Base-by-base conservation (phyloP, 257 asterid species). In the Anisodus tanguticus region DNA sequence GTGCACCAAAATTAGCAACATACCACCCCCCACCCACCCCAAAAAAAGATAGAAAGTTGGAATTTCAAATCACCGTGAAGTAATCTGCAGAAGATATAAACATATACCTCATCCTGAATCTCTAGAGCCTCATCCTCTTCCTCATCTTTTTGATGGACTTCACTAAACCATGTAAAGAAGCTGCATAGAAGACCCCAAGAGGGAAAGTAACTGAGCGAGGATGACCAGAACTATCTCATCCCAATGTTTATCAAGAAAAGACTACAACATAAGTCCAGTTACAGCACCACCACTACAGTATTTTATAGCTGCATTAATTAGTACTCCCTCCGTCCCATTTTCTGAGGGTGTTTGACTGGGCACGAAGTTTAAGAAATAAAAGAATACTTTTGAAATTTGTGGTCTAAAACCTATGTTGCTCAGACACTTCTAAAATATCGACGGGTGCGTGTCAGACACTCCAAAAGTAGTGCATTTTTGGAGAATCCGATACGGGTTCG, bases 151-250 rank as follows among this genome's bases (percentile, higher is more conserved):
- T 88, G 90, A 85, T 88, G 89, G 83, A 86, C 85, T 57, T 91
- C 98, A 66, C 57, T 85, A 85, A 95, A 95, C 98, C 98, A 94
- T 81, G 91, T 81, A 84, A 95, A 95, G 92, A 95, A 95, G 93
- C 98, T 95, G 97, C 91, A 91, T n/a, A 59, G 66, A 59, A 59
- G 17, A 17, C 66, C 66, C 66, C 10, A 59, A 59, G 10, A 59
- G 66, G 26, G 66, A 6, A 59, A 2, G 66, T 9, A 59, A 59
- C 31, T 59, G 66, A 59, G 66, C 66, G 16, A 59, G 66, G 31
- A 59, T 59, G 10, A 17, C 66, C 66, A 59, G 26, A n/a, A 17
- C 31, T 59, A 59, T 59, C 26, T 7, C 66, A 59, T 17, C 1
- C 9, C 31, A n/a, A 59, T n/a, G 4, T 59, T 17, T 59, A 59